Base-by-base conservation (phyloP, 192 early-diverging fungal species). In the Rhizoclosmatium globosum region DNA sequence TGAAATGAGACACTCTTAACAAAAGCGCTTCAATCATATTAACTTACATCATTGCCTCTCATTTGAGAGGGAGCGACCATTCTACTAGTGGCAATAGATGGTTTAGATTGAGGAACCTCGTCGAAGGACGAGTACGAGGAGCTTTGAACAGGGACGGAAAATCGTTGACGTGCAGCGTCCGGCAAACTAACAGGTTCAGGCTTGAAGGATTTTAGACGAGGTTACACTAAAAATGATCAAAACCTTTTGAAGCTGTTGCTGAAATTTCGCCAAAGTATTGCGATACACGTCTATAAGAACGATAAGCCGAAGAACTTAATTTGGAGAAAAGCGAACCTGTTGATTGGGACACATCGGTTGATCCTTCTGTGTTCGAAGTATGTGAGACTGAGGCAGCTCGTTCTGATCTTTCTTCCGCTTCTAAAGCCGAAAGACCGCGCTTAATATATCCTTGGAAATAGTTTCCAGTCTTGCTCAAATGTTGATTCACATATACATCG, bases 401-500 rank as follows among this genome's bases (percentile, higher is more conserved):
- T 31, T 31, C 31, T 31, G 31, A 31, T 31, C 79, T 71, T 47
- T 67, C 69, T n/a, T 76, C 77, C 47, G 58, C 81, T 57, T 69
- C 83, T 74, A 77, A 76, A 4, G 82, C 82, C 47, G 82, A 72
- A 38, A 90, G 87, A 4, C 88, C 94, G 43, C 93, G 84, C 64
- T 89, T 85, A 44, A 94, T 95, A 77, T 94, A 95, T 56, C 88
- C 88, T 79, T 92, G 90, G 72, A 94, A 94, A 74, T 89, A 93
- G 2, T 83, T 85, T 19, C 93, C 92, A 6, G 92, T 91, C 56
- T 87, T 83, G 42, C 83, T 81, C 59, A 93, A 77, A 60, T 90
- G 85, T 42, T 84, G 83, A 78, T 91, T 89, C 1, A 95, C 87
- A 68, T 88, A 86, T 11, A 71, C 65, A 67, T 93, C 88, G 50